Percentiles rank a stretch among this genome's conserved stretches.
Evolutionary conservation across 305 asterid species (phyloP).

Genomic region (Fraxinus angustifolia): DNA sequence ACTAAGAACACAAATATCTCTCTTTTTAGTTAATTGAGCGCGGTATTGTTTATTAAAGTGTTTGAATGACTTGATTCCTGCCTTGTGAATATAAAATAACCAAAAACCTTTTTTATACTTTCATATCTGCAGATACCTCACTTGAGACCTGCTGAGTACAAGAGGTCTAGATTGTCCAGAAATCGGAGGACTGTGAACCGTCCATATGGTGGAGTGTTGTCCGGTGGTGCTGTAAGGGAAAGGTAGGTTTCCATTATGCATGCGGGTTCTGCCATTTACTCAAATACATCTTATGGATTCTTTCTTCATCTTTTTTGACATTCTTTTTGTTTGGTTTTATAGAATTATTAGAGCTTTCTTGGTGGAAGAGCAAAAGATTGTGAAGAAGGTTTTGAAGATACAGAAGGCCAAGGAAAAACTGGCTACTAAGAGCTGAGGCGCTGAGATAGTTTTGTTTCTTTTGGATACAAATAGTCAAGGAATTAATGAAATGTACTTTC

Average conservation of each 20-base stretch:
- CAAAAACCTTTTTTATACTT: background rate
- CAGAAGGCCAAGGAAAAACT: background rate
- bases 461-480: background rate
- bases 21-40: background rate
- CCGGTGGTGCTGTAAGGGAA: constrained; percentile 18
- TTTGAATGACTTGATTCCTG: background rate
- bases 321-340: background rate
- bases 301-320: background rate
- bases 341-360: background rate
- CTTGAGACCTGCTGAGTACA: constrained; percentile 21
- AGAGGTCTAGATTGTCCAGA: constrained; percentile 16
- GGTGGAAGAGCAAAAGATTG: background rate
- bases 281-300: background rate
- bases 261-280: background rate
- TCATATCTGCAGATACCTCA: constrained; percentile 8
- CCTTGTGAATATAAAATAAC: background rate
- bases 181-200: constrained; percentile 20
- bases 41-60: background rate
- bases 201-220: constrained; percentile 17
- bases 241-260: background rate
- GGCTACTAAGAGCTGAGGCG: background rate
- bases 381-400: background rate
- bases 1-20: background rate
- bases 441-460: background rate
- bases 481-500: constrained; percentile 5